These are phyloP conservation scores for Melanogaster broomeanus DNA, from an alignment of 768 basidiomycete species.

Conservation along the genomic window DNA sequence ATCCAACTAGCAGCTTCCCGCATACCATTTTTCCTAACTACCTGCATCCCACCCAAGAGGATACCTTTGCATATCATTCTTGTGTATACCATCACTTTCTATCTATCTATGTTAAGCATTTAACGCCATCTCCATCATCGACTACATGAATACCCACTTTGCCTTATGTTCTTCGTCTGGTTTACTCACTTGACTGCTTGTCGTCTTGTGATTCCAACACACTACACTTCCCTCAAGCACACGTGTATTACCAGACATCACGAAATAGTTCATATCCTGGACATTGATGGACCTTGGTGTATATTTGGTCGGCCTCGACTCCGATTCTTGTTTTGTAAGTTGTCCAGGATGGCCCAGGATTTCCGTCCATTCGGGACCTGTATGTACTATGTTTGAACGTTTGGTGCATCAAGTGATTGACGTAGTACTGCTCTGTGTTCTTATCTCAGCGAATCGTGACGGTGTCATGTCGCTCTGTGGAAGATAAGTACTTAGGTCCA, in stretches of 20 bases:
- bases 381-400: too few relatives aligned
- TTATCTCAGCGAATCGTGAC: too few relatives aligned
- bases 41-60: constrained; percentile 12
- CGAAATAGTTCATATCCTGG: constrained; percentile 29
- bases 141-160: constrained; percentile 24
- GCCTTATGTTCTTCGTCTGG: constrained; percentile 27
- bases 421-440: too few relatives aligned
- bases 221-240: constrained; percentile 24
- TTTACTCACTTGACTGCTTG: constrained; percentile 28
- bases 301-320: background rate
- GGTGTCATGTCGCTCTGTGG: too few relatives aligned
- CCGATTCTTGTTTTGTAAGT: background rate
- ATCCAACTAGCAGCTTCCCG: background rate
- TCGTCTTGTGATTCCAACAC: constrained; percentile 30
- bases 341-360: too few relatives aligned
- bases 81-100: constrained; percentile 35
- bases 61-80: constrained; percentile 31
- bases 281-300: constrained; percentile 1
- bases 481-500: too few relatives aligned
- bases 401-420: too few relatives aligned
- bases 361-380: too few relatives aligned
- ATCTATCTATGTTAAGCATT: constrained; percentile 34
- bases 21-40: constrained; percentile 4
- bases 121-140: constrained; percentile 25
- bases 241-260: constrained; percentile 34